A percentile compares a stretch with the other conserved stretches of the same genome.
These are phyloP conservation scores for Austroboletus novae-zelandiae DNA, from an alignment of 1,284 basidiomycete genomes.

Conservation along the genomic window DNA sequence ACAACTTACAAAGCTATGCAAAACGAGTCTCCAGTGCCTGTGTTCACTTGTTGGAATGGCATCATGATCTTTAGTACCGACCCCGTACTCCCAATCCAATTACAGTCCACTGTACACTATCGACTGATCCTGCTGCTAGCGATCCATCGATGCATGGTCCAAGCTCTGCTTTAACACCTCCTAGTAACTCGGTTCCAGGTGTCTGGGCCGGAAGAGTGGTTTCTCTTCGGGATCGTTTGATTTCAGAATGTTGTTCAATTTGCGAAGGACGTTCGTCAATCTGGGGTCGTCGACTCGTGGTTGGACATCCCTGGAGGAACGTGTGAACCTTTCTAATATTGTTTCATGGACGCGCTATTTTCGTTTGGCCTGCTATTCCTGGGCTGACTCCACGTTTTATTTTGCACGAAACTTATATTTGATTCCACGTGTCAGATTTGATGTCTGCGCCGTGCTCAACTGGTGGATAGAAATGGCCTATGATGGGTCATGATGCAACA, in stretches of 20 bases:
- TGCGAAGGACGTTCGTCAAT: constrained; percentile 29
- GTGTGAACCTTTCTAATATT: neutral
- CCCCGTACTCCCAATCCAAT: constrained; percentile 40
- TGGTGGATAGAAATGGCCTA: constrained; percentile 45
- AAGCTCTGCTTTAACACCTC: constrained; percentile 33
- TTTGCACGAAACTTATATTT: constrained; percentile 31
- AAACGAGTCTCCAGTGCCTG: constrained; percentile 44
- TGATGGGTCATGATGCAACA: constrained; percentile 39
- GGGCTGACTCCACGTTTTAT: neutral
- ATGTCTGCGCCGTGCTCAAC: constrained; percentile 39
- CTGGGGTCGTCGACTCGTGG: constrained; percentile 26
- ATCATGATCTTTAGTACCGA: constrained; percentile 48
- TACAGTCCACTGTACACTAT: constrained; percentile 33
- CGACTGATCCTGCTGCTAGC: constrained; percentile 16
- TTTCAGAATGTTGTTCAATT: constrained; percentile 44
- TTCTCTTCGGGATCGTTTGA: constrained; percentile 57
- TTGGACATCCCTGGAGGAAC: constrained; percentile 20
- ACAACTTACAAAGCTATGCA: constrained; percentile 35
- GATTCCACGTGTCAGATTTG: constrained; percentile 35
- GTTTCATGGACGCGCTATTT: too few relatives aligned
- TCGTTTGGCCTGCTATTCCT: neutral
- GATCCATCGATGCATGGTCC: constrained; percentile 14
- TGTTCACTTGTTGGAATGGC: constrained; percentile 62
- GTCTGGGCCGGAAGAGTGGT: constrained; percentile 42
- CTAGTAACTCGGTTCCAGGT: constrained; percentile 48